These are phyloP conservation scores for Candida fluviatilis DNA, from an alignment of 805 yeast species.

Conservation along the genomic window DNA sequence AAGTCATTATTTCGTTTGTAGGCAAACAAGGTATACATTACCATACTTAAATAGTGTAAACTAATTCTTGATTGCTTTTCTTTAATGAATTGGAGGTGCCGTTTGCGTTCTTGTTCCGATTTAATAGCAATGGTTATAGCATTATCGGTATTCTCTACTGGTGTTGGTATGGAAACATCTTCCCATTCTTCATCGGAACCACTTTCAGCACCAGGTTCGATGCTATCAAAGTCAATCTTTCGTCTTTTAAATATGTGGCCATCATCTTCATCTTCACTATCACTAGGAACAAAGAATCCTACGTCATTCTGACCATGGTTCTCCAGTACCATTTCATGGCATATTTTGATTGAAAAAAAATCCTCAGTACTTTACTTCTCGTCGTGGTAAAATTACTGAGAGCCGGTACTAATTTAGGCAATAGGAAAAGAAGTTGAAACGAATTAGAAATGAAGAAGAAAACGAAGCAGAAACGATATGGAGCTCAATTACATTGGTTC, in stretches of 20 bases:
- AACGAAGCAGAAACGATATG: too few relatives aligned
- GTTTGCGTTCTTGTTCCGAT: not conserved
- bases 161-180: conserved; percentile 9
- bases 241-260: not conserved
- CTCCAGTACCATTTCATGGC: too few relatives aligned
- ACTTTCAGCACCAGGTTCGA: conserved; percentile 3
- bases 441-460: too few relatives aligned
- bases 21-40: conserved; percentile 19
- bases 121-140: not conserved
- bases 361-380: too few relatives aligned
- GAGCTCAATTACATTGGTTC: too few relatives aligned
- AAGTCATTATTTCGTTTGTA: conserved; percentile 18
- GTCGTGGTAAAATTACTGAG: too few relatives aligned
- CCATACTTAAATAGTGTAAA: conserved; percentile 20
- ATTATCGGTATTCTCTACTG: not conserved
- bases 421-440: too few relatives aligned
- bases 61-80: conserved; percentile 1
- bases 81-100: not conserved
- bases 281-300: conserved; percentile 3
- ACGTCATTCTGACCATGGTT: too few relatives aligned
- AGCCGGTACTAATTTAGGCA: too few relatives aligned
- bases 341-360: too few relatives aligned
- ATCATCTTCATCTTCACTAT: conserved; percentile 7
- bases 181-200: conserved; percentile 16
- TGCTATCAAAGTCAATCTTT: not conserved